These are phyloP conservation scores for Pichia nanzhaoensis DNA, from an alignment of 805 yeast species.

Conservation along the genomic window DNA sequence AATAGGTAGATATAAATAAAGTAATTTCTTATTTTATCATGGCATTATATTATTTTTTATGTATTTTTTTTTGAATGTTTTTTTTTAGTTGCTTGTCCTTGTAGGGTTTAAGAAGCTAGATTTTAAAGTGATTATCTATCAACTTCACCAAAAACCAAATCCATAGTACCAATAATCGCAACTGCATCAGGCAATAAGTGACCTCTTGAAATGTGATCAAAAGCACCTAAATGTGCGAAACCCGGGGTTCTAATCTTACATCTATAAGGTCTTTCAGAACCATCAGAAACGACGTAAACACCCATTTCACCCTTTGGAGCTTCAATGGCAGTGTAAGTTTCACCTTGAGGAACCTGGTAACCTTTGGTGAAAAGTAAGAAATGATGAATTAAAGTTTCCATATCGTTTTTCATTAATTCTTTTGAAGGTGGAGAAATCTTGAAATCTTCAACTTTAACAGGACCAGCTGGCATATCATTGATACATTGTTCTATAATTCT, in stretches of 20 bases:
- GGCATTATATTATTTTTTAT: not conserved
- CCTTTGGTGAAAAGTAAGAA: constrained; percentile 85
- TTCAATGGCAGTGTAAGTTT: constrained; percentile 85
- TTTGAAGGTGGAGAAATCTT: constrained; percentile 81
- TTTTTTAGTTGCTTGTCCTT: not conserved
- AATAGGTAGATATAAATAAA: no score
- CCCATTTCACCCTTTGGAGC: constrained; percentile 97
- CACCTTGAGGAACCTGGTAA: constrained; percentile 83
- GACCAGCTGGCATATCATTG: constrained; percentile 88
- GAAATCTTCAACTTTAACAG: constrained; percentile 85
- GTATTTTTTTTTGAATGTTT: not conserved
- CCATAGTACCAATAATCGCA: constrained; percentile 93
- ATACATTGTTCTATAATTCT: constrained; percentile 86
- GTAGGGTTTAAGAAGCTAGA: not conserved
- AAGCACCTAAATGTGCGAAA: constrained; percentile 82
- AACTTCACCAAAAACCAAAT: constrained; percentile 89
- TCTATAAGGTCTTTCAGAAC: constrained; percentile 84
- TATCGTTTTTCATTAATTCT: constrained; percentile 77
- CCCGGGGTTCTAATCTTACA: constrained; percentile 95
- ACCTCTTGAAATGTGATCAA: constrained; percentile 81
- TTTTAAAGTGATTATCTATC: constrained; percentile 51
- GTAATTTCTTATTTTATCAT: no score
- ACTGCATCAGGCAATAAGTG: constrained; percentile 88
- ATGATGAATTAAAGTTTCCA: constrained; percentile 90
- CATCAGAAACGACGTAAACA: constrained; percentile 82